A percentile compares a stretch with the other conserved stretches of the same genome.
These are phyloP conservation scores for Eimeria maxima DNA, from an alignment of 169 alveolate genomes.

Conservation along the genomic window DNA sequence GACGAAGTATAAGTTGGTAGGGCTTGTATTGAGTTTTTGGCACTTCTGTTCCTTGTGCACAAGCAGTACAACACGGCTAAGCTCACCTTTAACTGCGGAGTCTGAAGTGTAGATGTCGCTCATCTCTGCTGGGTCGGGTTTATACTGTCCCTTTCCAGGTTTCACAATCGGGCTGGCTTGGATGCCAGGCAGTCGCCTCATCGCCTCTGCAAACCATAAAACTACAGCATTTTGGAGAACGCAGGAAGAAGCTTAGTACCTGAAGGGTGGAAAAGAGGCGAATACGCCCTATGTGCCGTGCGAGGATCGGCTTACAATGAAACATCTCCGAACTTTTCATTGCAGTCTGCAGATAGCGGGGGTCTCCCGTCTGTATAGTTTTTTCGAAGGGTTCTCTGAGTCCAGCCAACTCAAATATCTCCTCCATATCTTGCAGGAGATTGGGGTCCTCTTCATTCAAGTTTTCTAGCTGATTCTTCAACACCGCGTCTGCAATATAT, in stretches of 20 bases:
- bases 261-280: neutral
- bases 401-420: slow-evolving; percentile 1
- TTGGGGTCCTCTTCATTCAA: slow-evolving; percentile 28
- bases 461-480: slow-evolving; percentile 11
- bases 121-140: slow-evolving; percentile 47
- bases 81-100: slow-evolving; percentile 43
- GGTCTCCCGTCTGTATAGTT: slow-evolving; percentile 11
- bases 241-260: neutral
- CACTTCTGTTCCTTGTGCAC: neutral
- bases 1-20: neutral
- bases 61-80: neutral
- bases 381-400: slow-evolving; percentile 25
- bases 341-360: slow-evolving; percentile 52
- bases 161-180: slow-evolving; percentile 29
- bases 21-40: neutral
- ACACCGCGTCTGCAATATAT: neutral
- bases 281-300: no score
- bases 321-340: slow-evolving; percentile 27
- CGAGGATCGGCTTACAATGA: neutral
- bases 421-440: slow-evolving; percentile 18
- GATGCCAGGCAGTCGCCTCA: slow-evolving; percentile 63
- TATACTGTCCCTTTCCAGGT: neutral
- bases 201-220: slow-evolving; percentile 47
- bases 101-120: slow-evolving; percentile 46
- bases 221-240: neutral